phyloP scores from a whole-genome alignment of 139 green algal species.

The Picocystis salinarum region DNA sequence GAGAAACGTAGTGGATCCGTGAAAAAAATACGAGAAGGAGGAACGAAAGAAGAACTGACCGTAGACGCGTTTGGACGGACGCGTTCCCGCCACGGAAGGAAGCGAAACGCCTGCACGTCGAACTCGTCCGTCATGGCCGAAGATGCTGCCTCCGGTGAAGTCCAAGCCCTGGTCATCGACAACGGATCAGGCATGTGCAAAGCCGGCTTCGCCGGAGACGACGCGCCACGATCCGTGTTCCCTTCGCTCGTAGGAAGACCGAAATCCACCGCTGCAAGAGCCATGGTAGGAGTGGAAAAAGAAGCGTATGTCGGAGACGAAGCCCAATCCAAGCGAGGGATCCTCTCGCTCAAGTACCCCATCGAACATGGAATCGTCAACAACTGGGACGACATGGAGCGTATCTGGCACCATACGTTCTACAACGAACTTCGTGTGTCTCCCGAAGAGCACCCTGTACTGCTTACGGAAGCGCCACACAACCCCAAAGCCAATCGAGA shows the following conservation, averaged over 20 bases:
- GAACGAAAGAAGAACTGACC: too few species aligned
- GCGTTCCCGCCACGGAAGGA: too few species aligned
- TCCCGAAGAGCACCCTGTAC: slow-evolving; percentile 26
- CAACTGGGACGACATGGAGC: slow-evolving; percentile 39
- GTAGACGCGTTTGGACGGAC: too few species aligned
- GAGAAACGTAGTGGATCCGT: too few species aligned
- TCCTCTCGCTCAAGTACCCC: slow-evolving; percentile 30
- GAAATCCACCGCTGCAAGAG: slow-evolving; percentile 8
- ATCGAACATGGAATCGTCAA: slow-evolving; percentile 34
- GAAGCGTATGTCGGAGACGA: slow-evolving; percentile 30
- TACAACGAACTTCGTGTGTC: slow-evolving; percentile 36
- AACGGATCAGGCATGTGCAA: slow-evolving; percentile 23
- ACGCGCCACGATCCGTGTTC: slow-evolving; percentile 25
- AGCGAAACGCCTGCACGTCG: too few species aligned
- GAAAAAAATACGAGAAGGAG: too few species aligned
- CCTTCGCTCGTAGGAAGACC: slow-evolving; percentile 27
- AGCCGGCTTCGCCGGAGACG: slow-evolving; percentile 26
- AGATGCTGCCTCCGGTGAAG: too few species aligned
- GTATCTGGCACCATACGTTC: slow-evolving; percentile 37
- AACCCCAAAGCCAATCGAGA: slow-evolving; percentile 32
- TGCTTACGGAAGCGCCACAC: slow-evolving; percentile 23
- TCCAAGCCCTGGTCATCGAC: slow-evolving; percentile 24
- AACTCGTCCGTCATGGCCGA: too few species aligned
- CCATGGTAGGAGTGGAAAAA: slow-evolving; percentile 34
- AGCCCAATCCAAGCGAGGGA: slow-evolving; percentile 27